These are phyloP conservation scores for Cylindrotheca closterium DNA, from an alignment of 108 stramenopile genomes.

Conservation along the genomic window DNA sequence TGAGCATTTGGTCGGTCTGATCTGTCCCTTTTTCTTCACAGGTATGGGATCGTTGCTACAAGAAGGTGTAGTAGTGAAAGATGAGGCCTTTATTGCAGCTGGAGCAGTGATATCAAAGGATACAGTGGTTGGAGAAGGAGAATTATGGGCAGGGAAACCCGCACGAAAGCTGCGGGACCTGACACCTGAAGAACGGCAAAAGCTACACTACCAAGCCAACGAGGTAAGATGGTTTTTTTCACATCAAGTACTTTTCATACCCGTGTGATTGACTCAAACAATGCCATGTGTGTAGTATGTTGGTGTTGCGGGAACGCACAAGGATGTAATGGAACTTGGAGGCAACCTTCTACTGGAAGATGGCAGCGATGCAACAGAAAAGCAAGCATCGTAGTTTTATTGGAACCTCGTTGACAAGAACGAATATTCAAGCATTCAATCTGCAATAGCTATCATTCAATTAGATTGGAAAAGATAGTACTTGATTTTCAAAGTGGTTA, in stretches of 20 bases:
- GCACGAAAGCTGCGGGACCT: slow-evolving; percentile 81
- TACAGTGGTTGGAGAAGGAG: slow-evolving; percentile 60
- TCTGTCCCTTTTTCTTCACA: too few species aligned
- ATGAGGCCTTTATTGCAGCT: slow-evolving; percentile 78
- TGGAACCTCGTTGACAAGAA: too few species aligned
- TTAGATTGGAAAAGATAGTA: too few species aligned
- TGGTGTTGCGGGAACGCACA: slow-evolving; percentile 56
- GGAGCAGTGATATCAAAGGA: slow-evolving; percentile 69
- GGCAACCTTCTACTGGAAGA: slow-evolving; percentile 33
- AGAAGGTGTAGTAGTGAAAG: slow-evolving; percentile 57
- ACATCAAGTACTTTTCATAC: slow-evolving; percentile 6
- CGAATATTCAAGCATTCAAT: too few species aligned
- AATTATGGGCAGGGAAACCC: slow-evolving; percentile 86
- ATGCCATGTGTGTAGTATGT: slow-evolving; percentile 48
- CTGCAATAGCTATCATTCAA: too few species aligned
- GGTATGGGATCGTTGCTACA: slow-evolving; percentile 78
- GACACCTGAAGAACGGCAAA: slow-evolving; percentile 58
- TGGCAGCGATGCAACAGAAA: background rate
- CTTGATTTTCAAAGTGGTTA: too few species aligned
- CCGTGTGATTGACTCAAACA: background rate
- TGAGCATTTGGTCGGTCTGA: too few species aligned
- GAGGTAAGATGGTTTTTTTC: slow-evolving; percentile 22
- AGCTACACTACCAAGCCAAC: slow-evolving; percentile 69
- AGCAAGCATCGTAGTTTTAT: background rate
- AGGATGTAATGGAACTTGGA: slow-evolving; percentile 76